These are phyloP conservation scores for Yamadazyma tumulicola DNA, from an alignment of 805 yeast species.

Conservation along the genomic window DNA sequence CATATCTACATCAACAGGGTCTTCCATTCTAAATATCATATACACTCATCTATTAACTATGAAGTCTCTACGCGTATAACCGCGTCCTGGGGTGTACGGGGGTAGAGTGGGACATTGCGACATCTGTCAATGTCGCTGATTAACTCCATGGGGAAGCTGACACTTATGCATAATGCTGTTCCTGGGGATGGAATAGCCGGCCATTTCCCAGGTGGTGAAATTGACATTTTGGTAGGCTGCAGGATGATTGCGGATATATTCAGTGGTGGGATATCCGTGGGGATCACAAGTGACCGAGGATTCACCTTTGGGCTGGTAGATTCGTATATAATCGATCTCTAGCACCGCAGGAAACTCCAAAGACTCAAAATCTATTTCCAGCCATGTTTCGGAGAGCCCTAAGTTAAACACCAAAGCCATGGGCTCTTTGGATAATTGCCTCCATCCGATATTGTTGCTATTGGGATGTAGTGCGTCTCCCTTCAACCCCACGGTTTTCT, in stretches of 20 bases:
- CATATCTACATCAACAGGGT: not conserved
- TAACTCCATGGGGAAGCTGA: conserved; percentile 9
- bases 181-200: conserved; percentile 55
- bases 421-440: conserved; percentile 35
- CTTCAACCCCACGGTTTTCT: conserved; percentile 23
- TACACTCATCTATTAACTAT: no score
- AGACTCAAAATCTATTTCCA: conserved; percentile 32
- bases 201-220: conserved; percentile 34
- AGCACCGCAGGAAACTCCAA: conserved; percentile 34
- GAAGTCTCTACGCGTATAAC: no score
- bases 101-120: no score
- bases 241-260: conserved; percentile 31
- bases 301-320: conserved; percentile 35
- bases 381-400: conserved; percentile 41
- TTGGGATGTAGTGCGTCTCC: conserved; percentile 37
- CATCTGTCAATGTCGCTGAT: no score
- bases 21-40: no score
- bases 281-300: conserved; percentile 37
- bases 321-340: conserved; percentile 37
- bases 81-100: no score
- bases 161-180: conserved; percentile 53
- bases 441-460: conserved; percentile 33
- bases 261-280: conserved; percentile 29
- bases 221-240: conserved; percentile 33
- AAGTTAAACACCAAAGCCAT: conserved; percentile 37